Base-by-base conservation (phyloP, 345 rosid genomes). In the Boechera divaricarpa region DNA sequence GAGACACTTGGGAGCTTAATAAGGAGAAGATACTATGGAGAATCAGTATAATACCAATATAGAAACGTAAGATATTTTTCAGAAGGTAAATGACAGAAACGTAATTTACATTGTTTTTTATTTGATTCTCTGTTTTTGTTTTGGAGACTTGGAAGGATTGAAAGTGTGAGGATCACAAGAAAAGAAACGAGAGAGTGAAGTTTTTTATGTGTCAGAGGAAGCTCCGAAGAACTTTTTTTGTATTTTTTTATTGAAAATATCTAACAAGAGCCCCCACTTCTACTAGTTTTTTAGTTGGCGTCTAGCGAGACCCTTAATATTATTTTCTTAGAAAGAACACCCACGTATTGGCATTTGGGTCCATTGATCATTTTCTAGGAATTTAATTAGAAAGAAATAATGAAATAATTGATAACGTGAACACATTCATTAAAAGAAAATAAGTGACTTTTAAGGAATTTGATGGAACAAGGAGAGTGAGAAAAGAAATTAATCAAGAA, bases 151-250 rank as follows among this genome's bases (percentile, higher is more conserved):
- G 18, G 18, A 42, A 45, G 72, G 81, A 78, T 78, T 60, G 77
- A 67, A 61, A 73, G 11, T 73, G 74, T 73, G 78, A 15, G 82
- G 77, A 67, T 78, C 64, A 72, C 63, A 72, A 51, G 55, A 49
- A 57, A 72, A 51, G 55, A 49, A 57, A 57, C 41, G 67, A 49
- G 69, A 69, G 64, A 67, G 59, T 41, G 51, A 41, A 33, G 55
- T 13, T 13, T 45, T 57, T 52, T 62, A 15, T 42, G 32, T 26
- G 70, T 6, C 16, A 33, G 35, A 59, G 68, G 56, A 26, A 74
- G 78, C 65, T 58, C 68, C 1, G 39, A 21, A 61, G 10, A 53
- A 7, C 45, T 49, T 49, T 75, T 53, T 28, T 28, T 28, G 29
- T 28, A 28, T 8, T 5, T 2, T 2, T 75, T 36, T 18, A 11